phyloP scores from a whole-genome alignment of 202 grass and related monocot genomes.

The Zizania palustris region DNA sequence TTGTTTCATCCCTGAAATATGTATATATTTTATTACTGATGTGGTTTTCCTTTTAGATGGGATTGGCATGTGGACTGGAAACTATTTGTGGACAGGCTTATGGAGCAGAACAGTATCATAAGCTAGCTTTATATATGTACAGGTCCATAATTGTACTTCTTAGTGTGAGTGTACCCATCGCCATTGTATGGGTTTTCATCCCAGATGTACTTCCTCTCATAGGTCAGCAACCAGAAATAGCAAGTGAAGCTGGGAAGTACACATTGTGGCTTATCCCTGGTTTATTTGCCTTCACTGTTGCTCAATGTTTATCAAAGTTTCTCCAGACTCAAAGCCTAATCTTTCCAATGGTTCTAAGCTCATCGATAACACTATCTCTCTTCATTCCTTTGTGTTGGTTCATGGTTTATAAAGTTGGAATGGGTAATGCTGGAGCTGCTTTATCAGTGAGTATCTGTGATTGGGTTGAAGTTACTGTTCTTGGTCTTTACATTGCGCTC shows the following conservation, averaged over 20 bases:
- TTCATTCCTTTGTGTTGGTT: slow-evolving; percentile 71
- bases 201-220: slow-evolving; percentile 56
- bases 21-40: slow-evolving; percentile 31
- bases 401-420: slow-evolving; percentile 68
- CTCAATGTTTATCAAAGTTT: slow-evolving; percentile 65
- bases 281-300: slow-evolving; percentile 56
- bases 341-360: slow-evolving; percentile 66
- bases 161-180: slow-evolving; percentile 47
- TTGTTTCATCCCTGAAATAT: slow-evolving; percentile 18
- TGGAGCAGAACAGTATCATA: slow-evolving; percentile 65
- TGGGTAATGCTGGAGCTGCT: slow-evolving; percentile 72
- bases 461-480: slow-evolving; percentile 56
- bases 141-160: slow-evolving; percentile 61
- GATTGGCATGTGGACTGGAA: slow-evolving; percentile 63
- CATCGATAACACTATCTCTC: slow-evolving; percentile 39
- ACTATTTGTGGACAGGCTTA: slow-evolving; percentile 74
- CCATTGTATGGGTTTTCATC: slow-evolving; percentile 60
- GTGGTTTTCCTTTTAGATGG: slow-evolving; percentile 46
- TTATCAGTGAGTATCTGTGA: slow-evolving; percentile 61
- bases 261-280: slow-evolving; percentile 66
- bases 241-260: slow-evolving; percentile 62
- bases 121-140: slow-evolving; percentile 54
- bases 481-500: slow-evolving; percentile 59
- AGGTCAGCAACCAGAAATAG: slow-evolving; percentile 62
- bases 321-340: slow-evolving; percentile 66